Conservation (phyloP, 2,329 filamentous ascomycete species). For the Fusarium sublunatum region DNA sequence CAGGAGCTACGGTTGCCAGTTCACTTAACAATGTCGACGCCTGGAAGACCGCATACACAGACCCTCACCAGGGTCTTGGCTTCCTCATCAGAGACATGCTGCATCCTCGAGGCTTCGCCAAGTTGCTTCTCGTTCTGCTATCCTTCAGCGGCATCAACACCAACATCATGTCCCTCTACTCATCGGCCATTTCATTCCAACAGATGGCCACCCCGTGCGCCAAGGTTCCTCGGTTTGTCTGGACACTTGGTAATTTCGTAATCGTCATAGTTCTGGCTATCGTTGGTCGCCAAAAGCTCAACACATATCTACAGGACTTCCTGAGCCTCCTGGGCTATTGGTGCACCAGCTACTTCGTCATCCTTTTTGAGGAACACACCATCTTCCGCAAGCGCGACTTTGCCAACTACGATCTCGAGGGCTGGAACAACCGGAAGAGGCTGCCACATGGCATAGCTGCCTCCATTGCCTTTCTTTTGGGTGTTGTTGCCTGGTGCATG, state of each 20-base stretch:
- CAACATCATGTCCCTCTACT: conserved; percentile 19
- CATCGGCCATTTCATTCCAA: conserved; percentile 12
- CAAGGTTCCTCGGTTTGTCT: conserved; percentile 9
- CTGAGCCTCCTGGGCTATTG: conserved; percentile 13
- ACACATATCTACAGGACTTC: conserved; percentile 12
- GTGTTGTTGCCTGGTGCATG: conserved; percentile 16
- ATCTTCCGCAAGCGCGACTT: conserved; percentile 14
- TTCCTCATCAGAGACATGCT: conserved; percentile 16
- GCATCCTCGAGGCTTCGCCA: conserved; percentile 10
- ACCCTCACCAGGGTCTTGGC: conserved; percentile 7
- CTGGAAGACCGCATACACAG: background rate
- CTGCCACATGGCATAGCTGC: conserved; percentile 13
- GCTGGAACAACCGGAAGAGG: background rate
- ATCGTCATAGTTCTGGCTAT: conserved; percentile 9
- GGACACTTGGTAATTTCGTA: conserved; percentile 13
- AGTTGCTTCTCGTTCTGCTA: conserved; percentile 3
- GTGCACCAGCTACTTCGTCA: conserved; percentile 18
- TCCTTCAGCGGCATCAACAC: conserved; percentile 15
- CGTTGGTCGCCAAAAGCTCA: conserved; percentile 10
- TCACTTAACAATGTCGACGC: conserved; percentile 10
- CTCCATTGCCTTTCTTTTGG: conserved; percentile 2
- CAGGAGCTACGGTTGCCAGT: conserved; percentile 12
- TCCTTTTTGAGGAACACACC: conserved; percentile 14
- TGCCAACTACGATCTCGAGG: conserved; percentile 9
- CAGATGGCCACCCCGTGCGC: conserved; percentile 8